These are phyloP conservation scores for Pseudogymnoascus sp. DNA, from an alignment of 2,329 filamentous ascomycete species.

Conservation along the genomic window DNA sequence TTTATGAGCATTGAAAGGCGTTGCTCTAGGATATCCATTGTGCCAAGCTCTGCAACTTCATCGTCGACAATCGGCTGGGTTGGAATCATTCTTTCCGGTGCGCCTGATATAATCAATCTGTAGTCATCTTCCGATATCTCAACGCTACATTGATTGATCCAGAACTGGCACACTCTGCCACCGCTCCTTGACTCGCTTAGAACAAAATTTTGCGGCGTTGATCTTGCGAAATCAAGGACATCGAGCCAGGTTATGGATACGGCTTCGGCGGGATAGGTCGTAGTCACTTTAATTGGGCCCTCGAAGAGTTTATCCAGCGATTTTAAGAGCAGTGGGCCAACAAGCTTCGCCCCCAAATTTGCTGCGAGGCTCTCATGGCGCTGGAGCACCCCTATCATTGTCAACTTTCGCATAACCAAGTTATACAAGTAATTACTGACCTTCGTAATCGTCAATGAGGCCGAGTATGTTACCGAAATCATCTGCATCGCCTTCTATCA, in stretches of 20 bases:
- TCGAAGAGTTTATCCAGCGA: constrained; percentile 83
- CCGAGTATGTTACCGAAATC: constrained; percentile 65
- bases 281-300: constrained; percentile 52
- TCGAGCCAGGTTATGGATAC: constrained; percentile 72
- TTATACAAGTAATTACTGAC: constrained; percentile 27
- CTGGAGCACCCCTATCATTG: constrained; percentile 58
- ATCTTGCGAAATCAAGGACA: constrained; percentile 74
- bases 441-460: constrained; percentile 71
- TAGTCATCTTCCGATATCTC: constrained; percentile 87
- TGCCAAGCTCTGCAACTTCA: constrained; percentile 75
- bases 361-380: constrained; percentile 81
- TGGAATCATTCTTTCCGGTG: constrained; percentile 73
- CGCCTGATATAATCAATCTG: constrained; percentile 72
- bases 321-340: constrained; percentile 75
- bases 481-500: constrained; percentile 51
- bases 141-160: constrained; percentile 69
- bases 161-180: constrained; percentile 68
- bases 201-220: constrained; percentile 69
- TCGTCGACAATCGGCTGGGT: constrained; percentile 77
- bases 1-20: constrained; percentile 70
- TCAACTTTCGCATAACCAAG: neutral
- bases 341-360: constrained; percentile 73
- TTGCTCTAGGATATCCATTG: constrained; percentile 74
- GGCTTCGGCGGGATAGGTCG: constrained; percentile 47
- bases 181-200: constrained; percentile 62